These are phyloP conservation scores for Sequoia sempervirens DNA, from an alignment of 75 land plant species.

Conservation along the genomic window DNA sequence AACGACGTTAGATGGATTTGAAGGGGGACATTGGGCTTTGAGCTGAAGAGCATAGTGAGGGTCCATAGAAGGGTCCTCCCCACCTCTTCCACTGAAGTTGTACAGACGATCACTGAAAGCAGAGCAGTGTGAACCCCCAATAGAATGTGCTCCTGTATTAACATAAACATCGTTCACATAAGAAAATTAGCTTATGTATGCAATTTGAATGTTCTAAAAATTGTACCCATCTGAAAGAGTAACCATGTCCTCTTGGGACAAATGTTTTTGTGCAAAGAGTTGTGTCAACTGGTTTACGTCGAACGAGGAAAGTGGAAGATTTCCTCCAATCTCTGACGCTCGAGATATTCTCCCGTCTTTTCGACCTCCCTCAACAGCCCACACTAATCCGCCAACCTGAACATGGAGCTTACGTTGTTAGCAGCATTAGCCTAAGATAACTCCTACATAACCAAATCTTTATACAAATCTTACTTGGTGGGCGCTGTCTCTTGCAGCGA, in stretches of 20 bases:
- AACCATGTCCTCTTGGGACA: slow-evolving; percentile 75
- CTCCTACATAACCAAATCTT: no score
- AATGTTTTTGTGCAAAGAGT: slow-evolving; percentile 50
- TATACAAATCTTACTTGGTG: not conserved
- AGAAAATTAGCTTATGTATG: not conserved
- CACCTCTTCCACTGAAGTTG: slow-evolving; percentile 6
- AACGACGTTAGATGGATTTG: no score
- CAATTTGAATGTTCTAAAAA: no score
- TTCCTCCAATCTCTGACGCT: slow-evolving; percentile 32
- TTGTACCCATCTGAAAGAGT: slow-evolving; percentile 50
- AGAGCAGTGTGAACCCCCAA: slow-evolving; percentile 24
- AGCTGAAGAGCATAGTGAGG: not conserved
- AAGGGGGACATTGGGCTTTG: not conserved
- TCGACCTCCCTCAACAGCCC: slow-evolving; percentile 47
- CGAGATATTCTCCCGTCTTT: slow-evolving; percentile 60
- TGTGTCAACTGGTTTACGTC: slow-evolving; percentile 45
- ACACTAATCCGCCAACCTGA: slow-evolving; percentile 14
- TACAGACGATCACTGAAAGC: slow-evolving; percentile 16
- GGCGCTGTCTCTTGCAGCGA: slow-evolving; percentile 40
- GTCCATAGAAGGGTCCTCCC: not conserved
- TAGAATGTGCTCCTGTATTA: slow-evolving; percentile 24
- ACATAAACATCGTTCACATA: not conserved
- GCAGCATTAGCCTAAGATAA: no score
- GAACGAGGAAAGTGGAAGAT: slow-evolving; percentile 44
- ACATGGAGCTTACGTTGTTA: not conserved